Evolutionary conservation across 2,329 filamentous ascomycete genomes (phyloP), one percentile per base, ranked within the genome.

Genomic region (Aspergillus uvarum): DNA sequence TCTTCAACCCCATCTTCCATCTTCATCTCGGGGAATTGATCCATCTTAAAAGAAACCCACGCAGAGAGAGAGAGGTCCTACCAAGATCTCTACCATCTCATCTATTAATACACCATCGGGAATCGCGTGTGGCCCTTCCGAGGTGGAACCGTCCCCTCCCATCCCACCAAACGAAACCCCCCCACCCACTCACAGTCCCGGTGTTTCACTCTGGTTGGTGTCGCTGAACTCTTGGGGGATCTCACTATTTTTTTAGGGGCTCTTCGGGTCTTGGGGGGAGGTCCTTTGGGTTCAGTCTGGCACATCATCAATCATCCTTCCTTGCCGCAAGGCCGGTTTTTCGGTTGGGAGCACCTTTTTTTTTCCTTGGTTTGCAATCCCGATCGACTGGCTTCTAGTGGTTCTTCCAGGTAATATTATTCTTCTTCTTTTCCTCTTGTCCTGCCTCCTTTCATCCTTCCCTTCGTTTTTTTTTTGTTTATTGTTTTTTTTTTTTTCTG

Each of bases 291-390:
- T 44, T 44, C 38, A 44, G 38, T 44, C 38, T 44, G 38, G 38
- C 38, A 44, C 38, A 32, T 16, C n/a, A 31, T 26, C n/a, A 14
- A 35, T 35, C 32, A 35, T 35, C 14, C 32, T 35, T 26, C 22
- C 21, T 32, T 19, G 16, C 51, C 51, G 16, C 51, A 42, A 29
- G 42, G 22, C 32, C 14, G 51, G 10, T 42, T 26, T 26, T 44
- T 44, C 32, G 51, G 51, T 42, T 53, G 21, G 32, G 32, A 42
- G 35, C 32, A 26, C 38, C 14, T 19, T 29, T 14, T 16, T 52
- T 35, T 53, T 53, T 53, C 51, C 51, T 53, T 53, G 51, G 51
- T 53, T 53, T 26, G 51, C 32, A 12, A 53, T 35, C 14, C 31
- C 21, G n/a, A 35, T 52, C 51, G 51, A 35, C n/a, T 51, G 24